Evolutionary conservation across 768 basidiomycete species (phyloP).

Genomic region (Serendipita sp.): DNA sequence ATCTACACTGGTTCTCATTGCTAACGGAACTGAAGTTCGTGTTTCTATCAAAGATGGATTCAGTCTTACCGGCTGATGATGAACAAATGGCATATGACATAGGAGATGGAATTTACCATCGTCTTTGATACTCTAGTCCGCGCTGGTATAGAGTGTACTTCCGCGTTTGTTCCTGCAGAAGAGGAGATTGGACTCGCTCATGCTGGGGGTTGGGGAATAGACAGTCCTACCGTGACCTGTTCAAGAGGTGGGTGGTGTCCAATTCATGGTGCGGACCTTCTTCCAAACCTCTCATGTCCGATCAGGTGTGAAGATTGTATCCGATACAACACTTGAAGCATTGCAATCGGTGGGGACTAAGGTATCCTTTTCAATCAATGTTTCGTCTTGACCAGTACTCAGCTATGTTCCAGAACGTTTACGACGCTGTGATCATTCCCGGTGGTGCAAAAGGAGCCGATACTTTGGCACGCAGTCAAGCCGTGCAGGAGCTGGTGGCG

Average conservation of each 20-base stretch:
- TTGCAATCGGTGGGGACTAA: constrained; percentile 20
- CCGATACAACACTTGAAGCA: constrained; percentile 27
- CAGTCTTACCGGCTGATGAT: constrained; percentile 24
- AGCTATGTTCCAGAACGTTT: constrained; percentile 23
- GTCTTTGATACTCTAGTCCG: constrained; percentile 70
- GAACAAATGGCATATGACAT: constrained; percentile 15
- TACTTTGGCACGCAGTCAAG: constrained; percentile 40
- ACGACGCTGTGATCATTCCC: constrained; percentile 55
- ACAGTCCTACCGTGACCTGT: constrained; percentile 38
- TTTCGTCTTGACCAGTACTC: background rate
- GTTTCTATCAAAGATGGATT: constrained; percentile 46
- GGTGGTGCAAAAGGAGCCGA: constrained; percentile 68
- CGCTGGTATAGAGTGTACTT: constrained; percentile 47
- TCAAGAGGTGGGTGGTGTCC: constrained; percentile 26
- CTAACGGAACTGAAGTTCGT: constrained; percentile 57
- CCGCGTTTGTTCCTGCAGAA: constrained; percentile 36
- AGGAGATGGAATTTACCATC: constrained; percentile 29
- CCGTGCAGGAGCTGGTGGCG: constrained; percentile 46
- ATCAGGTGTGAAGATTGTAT: constrained; percentile 49
- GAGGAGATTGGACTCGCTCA: constrained; percentile 7
- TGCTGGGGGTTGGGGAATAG: constrained; percentile 13
- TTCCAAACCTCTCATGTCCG: background rate
- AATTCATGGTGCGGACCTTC: background rate
- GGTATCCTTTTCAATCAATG: too few species aligned
- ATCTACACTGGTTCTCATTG: constrained; percentile 55